Base-by-base conservation (phyloP, 1,284 basidiomycete genomes). In the Phellinidium pouzarii region DNA sequence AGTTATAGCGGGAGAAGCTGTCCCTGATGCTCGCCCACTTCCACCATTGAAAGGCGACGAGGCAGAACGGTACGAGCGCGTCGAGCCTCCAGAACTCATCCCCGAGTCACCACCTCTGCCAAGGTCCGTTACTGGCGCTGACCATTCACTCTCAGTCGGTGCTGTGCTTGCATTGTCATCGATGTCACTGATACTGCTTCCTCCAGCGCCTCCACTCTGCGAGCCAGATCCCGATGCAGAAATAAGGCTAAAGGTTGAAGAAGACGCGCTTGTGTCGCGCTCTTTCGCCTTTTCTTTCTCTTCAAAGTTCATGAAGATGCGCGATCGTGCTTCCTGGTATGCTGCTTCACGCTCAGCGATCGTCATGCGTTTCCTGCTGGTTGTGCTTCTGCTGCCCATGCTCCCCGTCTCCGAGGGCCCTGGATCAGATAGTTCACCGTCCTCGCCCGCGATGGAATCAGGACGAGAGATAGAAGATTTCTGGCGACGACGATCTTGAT, bases 271-370 rank as follows among this genome's bases (percentile, higher is more conserved):
- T 67, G 80, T 74, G 58, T 84, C 82, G 60, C 80, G 83, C 48
- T 84, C 85, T 65, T 87, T 86, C 53, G 73, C 76, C 65, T 80
- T 80, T 55, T 81, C 80, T 62, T 85, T 86, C 60, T 85, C 85
- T 62, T 87, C 76, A 60, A 88, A 87, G 55, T 69, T 80, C 77
- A 84, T 83, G 69, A 91, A 91, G 59, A 91, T 91, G 51, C 88
- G 78, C 34, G 80, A 82, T 41, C 89, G 80, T 26, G 88, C 88
- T 65, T 87, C 80, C 52, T 87, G 84, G 61, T 91, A 91, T 11
- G 85, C 88, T 1, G 86, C 89, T 62, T 87, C 86, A 44, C 89
- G 82, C 65, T 90, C 82, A 60, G 84, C 83, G 37, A 91, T 82
- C 2, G 87, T 89, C 69, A 79, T 78, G 31, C 75, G 75, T 62